Evolutionary conservation across 2,329 filamentous ascomycete genomes (phyloP).

Genomic region (Aureobasidium sp.): DNA sequence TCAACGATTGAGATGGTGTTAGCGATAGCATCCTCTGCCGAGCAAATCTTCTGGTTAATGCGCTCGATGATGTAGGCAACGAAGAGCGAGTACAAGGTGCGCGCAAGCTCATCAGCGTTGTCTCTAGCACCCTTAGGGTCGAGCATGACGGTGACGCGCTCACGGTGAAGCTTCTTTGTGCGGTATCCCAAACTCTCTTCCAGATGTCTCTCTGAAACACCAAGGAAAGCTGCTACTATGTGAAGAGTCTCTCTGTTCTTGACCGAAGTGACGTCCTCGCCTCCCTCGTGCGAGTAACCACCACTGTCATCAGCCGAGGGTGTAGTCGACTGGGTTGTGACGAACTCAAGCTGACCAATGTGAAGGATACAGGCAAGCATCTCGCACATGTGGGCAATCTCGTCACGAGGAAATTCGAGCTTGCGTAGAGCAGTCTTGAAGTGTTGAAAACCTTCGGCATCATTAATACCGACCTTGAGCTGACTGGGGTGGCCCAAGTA

Average conservation of each 20-base stretch:
- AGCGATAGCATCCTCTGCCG: constrained; percentile 75
- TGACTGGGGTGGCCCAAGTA: constrained; percentile 95
- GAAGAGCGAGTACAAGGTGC: constrained; percentile 86
- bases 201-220: constrained; percentile 71
- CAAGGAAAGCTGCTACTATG: constrained; percentile 89
- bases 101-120: constrained; percentile 89
- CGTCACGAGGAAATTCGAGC: constrained; percentile 84
- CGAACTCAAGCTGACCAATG: constrained; percentile 93
- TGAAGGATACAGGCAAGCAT: constrained; percentile 91
- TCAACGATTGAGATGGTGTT: constrained; percentile 95
- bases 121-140: constrained; percentile 82
- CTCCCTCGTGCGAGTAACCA: constrained; percentile 92
- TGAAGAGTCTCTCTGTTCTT: constrained; percentile 87
- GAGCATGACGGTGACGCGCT: constrained; percentile 97
- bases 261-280: constrained; percentile 74
- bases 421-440: constrained; percentile 95
- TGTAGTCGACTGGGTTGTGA: constrained; percentile 70
- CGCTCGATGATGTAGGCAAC: constrained; percentile 91
- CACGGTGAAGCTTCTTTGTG: constrained; percentile 91
- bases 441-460: constrained; percentile 88
- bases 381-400: constrained; percentile 96
- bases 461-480: constrained; percentile 94
- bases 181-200: constrained; percentile 90
- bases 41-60: constrained; percentile 84
- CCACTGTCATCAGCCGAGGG: constrained; percentile 83